Conservation (phyloP, 2,329 filamentous ascomycete species). For the Pseudopithomyces chartarum region DNA sequence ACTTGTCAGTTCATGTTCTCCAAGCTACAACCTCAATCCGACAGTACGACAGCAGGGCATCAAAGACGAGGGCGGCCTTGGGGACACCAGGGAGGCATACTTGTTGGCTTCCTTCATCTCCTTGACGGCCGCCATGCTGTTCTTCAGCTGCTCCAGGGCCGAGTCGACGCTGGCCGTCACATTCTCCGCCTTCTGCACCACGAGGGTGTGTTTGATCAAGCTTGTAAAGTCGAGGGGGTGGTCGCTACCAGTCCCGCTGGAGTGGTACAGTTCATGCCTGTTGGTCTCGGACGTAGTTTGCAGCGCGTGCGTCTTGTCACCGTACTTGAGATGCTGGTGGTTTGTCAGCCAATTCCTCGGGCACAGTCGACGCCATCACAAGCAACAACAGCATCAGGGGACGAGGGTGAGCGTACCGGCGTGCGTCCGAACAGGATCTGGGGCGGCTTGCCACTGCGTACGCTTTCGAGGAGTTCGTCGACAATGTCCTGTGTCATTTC, state of each 20-base stretch:
- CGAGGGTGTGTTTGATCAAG: slow-evolving; percentile 61
- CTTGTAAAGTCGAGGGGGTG: slow-evolving; percentile 61
- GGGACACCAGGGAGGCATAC: slow-evolving; percentile 45
- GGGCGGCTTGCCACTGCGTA: slow-evolving; percentile 42
- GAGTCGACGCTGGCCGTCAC: slow-evolving; percentile 62
- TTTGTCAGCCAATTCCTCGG: slow-evolving; percentile 33
- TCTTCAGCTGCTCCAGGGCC: slow-evolving; percentile 63
- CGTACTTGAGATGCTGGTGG: slow-evolving; percentile 58
- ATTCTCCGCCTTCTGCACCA: slow-evolving; percentile 59
- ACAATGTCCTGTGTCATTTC: slow-evolving; percentile 48
- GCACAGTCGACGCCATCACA: slow-evolving; percentile 11
- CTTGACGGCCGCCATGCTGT: slow-evolving; percentile 63
- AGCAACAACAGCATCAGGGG: slow-evolving; percentile 13
- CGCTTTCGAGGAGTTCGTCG: slow-evolving; percentile 47
- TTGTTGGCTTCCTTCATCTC: slow-evolving; percentile 66
- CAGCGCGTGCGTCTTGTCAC: slow-evolving; percentile 61
- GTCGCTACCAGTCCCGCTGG: slow-evolving; percentile 47
- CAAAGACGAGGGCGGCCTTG: slow-evolving; percentile 26
- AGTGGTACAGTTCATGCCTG: slow-evolving; percentile 63
- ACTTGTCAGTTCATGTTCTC: slow-evolving; percentile 35
- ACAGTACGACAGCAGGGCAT: slow-evolving; percentile 14
- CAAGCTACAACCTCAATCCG: slow-evolving; percentile 7
- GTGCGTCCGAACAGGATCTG: slow-evolving; percentile 46
- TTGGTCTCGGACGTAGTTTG: slow-evolving; percentile 58
- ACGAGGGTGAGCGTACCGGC: slow-evolving; percentile 42